Conservation (phyloP, 2,329 filamentous ascomycete species). For the Colletotrichum noveboracense region DNA sequence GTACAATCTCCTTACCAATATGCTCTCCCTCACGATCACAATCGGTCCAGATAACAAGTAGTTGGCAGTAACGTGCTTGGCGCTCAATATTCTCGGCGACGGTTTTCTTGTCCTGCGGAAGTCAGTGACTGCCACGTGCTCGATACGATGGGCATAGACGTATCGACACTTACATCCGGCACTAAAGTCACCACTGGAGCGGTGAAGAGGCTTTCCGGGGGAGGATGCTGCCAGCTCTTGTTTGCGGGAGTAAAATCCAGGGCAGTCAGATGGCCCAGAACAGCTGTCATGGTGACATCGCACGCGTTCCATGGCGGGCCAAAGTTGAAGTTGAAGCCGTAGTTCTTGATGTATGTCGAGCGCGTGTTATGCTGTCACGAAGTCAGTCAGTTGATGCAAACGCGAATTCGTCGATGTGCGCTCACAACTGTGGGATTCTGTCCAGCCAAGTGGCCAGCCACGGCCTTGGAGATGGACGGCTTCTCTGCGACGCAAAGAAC, state of each 20-base stretch:
- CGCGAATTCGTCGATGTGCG: slow-evolving; percentile 15
- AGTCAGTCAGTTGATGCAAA: slow-evolving; percentile 26
- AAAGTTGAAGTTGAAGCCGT: slow-evolving; percentile 90
- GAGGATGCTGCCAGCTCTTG: slow-evolving; percentile 81
- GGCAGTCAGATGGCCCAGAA: slow-evolving; percentile 85
- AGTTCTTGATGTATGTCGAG: slow-evolving; percentile 89
- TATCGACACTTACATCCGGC: slow-evolving; percentile 57
- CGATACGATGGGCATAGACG: background rate
- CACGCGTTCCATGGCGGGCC: slow-evolving; percentile 79
- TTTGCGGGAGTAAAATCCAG: slow-evolving; percentile 78
- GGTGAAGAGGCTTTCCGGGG: slow-evolving; percentile 80
- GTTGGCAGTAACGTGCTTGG: slow-evolving; percentile 74
- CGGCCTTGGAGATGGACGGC: slow-evolving; percentile 94
- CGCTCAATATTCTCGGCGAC: slow-evolving; percentile 86
- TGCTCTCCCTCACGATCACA: slow-evolving; percentile 98
- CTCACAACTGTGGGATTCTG: slow-evolving; percentile 73
- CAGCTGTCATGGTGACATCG: slow-evolving; percentile 91
- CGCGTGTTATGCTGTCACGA: slow-evolving; percentile 66
- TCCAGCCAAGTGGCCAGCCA: slow-evolving; percentile 87
- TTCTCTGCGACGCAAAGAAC: slow-evolving; percentile 67
- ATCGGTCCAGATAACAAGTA: slow-evolving; percentile 97
- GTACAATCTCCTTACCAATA: slow-evolving; percentile 89
- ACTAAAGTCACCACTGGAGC: slow-evolving; percentile 76
- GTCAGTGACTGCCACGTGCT: background rate
- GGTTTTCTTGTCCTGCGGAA: slow-evolving; percentile 72